These are phyloP conservation scores for Polysphondylium violaceum DNA, from an alignment of 78 protist species.

Conservation along the genomic window DNA sequence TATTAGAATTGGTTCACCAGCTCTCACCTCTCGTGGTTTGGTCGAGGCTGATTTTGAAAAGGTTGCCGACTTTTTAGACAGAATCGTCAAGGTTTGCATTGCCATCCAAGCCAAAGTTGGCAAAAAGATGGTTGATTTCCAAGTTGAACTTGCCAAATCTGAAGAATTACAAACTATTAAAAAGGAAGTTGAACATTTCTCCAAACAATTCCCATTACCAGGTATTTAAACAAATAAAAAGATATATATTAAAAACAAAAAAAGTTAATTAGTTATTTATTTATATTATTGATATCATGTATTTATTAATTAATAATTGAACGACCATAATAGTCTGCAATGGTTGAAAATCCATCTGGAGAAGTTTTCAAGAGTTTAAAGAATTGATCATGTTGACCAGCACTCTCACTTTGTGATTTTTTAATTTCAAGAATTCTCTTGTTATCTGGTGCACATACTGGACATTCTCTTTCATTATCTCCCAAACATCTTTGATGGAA, in stretches of 20 bases:
- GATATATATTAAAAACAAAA: too few relatives aligned
- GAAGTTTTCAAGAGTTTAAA: slow-evolving; percentile 84
- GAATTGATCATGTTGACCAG: slow-evolving; percentile 92
- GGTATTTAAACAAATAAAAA: slow-evolving; percentile 24
- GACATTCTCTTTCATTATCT: slow-evolving; percentile 90
- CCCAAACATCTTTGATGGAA: slow-evolving; percentile 92
- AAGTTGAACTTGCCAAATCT: slow-evolving; percentile 40
- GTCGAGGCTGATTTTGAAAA: slow-evolving; percentile 87
- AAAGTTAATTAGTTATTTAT: too few relatives aligned
- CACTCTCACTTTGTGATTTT: slow-evolving; percentile 72
- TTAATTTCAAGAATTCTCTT: slow-evolving; percentile 86
- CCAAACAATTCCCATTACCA: slow-evolving; percentile 91
- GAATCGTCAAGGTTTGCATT: slow-evolving; percentile 84
- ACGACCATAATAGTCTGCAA: slow-evolving; percentile 95
- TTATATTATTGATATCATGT: not conserved
- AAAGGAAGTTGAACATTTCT: slow-evolving; percentile 88
- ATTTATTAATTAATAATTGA: too few relatives aligned
- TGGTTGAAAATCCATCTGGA: slow-evolving; percentile 92
- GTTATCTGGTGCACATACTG: slow-evolving; percentile 79
- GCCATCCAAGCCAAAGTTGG: slow-evolving; percentile 69
- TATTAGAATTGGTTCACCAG: slow-evolving; percentile 96
- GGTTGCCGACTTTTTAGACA: slow-evolving; percentile 93
- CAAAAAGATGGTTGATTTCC: slow-evolving; percentile 89
- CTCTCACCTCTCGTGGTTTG: slow-evolving; percentile 98
- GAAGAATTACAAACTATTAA: slow-evolving; percentile 15